Evolutionary conservation across 768 basidiomycete genomes (phyloP), one percentile per base, ranked within the genome.

Genomic region (Lactarius quietus): DNA sequence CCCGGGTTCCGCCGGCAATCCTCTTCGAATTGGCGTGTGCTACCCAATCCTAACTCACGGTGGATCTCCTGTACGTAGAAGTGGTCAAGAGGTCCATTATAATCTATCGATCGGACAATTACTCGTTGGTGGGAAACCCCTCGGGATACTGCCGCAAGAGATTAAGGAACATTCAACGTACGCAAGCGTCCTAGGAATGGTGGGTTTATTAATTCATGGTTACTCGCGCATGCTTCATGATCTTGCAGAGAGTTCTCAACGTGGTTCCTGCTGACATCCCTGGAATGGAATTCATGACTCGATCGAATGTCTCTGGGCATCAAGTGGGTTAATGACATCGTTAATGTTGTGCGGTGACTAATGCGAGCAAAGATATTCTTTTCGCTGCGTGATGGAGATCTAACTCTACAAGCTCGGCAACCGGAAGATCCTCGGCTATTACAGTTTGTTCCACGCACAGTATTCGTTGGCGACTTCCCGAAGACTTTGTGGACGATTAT

Each of bases 391-490:
- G 41, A 4, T 28, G 20, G 15, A 23, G 28, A 39, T 28, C 12
- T 45, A 2, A 35, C 15, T 18, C 31, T 64, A 6, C 55, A 39
- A 26, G 63, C 63, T 38, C 41, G 29, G 2, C 14, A 1, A 6
- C 61, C 38, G 3, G 59, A 35, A 28, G 33, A 38, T 6, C 28
- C 41, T 12, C 33, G 28, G 18, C 23, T 41, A 23, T 39, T 60
- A 26, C 58, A 81, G 59, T 65, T 79, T 6, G 71, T 81, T 65
- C 80, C 79, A 10, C 71, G 71, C 38, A 26, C 51, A 3, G 55
- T 68, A 33, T 68, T 80, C 26, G 43, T 28, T 6, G 64, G 59
- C 17, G 78, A 79, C 64, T 64, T 78, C 7, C 78, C 78, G 4
- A 56, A 26, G 45, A 12, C 45, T 15, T 48, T 23, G 23, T 48